A percentile compares a stretch with the other conserved stretches of the same genome.
phyloP scores from a whole-genome alignment of 768 basidiomycete genomes.

The Boletus edulis region DNA sequence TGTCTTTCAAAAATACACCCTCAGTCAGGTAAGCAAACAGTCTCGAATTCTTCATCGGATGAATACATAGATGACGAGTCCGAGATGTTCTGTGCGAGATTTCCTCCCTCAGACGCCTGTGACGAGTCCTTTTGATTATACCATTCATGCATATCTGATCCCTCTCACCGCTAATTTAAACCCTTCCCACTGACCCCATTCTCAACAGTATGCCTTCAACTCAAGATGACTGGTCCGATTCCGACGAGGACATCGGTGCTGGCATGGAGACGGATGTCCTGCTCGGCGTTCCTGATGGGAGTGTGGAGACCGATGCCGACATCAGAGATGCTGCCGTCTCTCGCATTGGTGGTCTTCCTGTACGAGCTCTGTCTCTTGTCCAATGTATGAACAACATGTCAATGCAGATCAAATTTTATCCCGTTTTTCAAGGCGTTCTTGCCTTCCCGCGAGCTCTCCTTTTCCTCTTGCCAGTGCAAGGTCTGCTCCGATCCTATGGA shows the following conservation, averaged over 20 bases:
- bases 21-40: conserved; percentile 18
- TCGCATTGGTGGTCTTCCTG: conserved; percentile 87
- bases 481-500: conserved; percentile 74
- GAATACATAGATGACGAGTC: conserved; percentile 78
- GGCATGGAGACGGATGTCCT: conserved; percentile 71
- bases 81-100: conserved; percentile 57
- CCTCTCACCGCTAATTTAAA: neutral
- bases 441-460: conserved; percentile 56
- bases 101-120: conserved; percentile 52
- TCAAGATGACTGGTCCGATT: conserved; percentile 78
- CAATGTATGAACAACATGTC: conserved; percentile 44
- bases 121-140: conserved; percentile 66
- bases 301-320: conserved; percentile 55
- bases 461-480: conserved; percentile 67
- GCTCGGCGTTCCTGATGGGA: conserved; percentile 79
- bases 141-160: conserved; percentile 95
- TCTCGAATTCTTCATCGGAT: conserved; percentile 34
- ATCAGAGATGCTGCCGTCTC: conserved; percentile 78
- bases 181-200: conserved; percentile 6
- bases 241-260: conserved; percentile 58
- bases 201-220: conserved; percentile 37
- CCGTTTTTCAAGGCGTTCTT: conserved; percentile 66
- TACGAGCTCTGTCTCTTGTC: conserved; percentile 55
- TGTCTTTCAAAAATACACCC: conserved; percentile 1
- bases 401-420: conserved; percentile 46